Conservation (phyloP, 345 rosid genomes). For the Brassica juncea region DNA sequence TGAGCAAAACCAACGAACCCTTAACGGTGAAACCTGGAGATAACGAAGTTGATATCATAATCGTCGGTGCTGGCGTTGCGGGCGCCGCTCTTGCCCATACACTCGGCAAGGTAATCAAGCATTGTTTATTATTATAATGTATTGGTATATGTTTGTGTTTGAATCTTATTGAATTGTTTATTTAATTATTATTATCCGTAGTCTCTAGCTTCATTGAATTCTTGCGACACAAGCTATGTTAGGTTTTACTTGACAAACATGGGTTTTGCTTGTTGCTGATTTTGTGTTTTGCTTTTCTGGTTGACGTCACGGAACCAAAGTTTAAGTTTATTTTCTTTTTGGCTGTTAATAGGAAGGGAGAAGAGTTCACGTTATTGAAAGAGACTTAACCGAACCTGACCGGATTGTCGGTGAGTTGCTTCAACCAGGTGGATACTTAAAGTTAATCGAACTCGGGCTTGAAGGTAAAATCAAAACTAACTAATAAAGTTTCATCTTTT, state of each 20-base stretch:
- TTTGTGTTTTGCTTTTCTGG: background rate
- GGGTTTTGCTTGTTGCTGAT: constrained; percentile 9
- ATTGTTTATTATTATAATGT: background rate
- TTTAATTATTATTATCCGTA: background rate
- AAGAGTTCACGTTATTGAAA: constrained; percentile 54
- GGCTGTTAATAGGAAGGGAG: constrained; percentile 48
- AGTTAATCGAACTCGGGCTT: constrained; percentile 52
- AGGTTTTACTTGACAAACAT: constrained; percentile 2
- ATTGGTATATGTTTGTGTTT: background rate
- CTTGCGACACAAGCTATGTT: constrained; percentile 35
- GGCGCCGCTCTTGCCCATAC: constrained; percentile 83
- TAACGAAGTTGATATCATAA: constrained; percentile 53
- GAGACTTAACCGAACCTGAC: constrained; percentile 55
- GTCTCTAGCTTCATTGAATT: background rate
- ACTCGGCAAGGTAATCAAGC: constrained; percentile 61
- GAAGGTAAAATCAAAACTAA: constrained; percentile 35
- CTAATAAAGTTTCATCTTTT: background rate
- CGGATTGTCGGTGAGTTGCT: constrained; percentile 55
- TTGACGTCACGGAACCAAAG: constrained; percentile 22
- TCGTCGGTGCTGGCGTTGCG: constrained; percentile 88
- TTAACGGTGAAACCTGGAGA: constrained; percentile 8
- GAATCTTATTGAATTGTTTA: background rate
- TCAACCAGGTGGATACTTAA: constrained; percentile 60
- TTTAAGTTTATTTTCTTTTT: background rate
- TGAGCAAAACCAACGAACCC: background rate